Evolutionary conservation across 768 basidiomycete species (phyloP), one percentile per base, ranked within the genome.

Genomic region (Pulveroboletus ravenelii): DNA sequence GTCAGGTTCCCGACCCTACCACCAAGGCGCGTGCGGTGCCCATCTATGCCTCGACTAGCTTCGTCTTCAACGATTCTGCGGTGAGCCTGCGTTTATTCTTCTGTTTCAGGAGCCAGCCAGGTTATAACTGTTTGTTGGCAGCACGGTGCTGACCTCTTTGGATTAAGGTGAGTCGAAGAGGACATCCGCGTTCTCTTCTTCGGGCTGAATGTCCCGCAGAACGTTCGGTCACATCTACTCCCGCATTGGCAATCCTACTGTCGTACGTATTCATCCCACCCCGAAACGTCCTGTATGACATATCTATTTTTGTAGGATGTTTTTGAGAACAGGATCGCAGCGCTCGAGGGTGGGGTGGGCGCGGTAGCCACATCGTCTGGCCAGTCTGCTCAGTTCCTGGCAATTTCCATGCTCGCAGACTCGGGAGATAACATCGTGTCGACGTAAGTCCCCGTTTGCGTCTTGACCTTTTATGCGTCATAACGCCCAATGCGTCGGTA

Each of bases 361-460:
- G 84, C 84, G 2, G 70, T 85, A 0, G 70, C 82, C 0, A 63
- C 75, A 5, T 63, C 83, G 0, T 81, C 79, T 41, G 85, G 83
- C 2, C 82, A 82, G 52, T 67, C 80, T 3, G 86, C 84, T 0
- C 81, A 84, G 51, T 79, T 82, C 60, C 69, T 85, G 68, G 76
- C 81, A 0, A 72, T 86, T 42, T 68, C 74, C 0, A 72, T 77
- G 3, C 68, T 85, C 15, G 78, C 80, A 1, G 56, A 65, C 15
- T 46, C 69, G 1, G 84, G 85, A 1, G 85, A 87, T 59, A 87
- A 87, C 54, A 81, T 87, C 46, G 74, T 87, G 3, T 73, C 79
- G 1, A 77, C 78, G 79, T 79, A 44, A 56, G 73, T 67, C 7
- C 13, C 13, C 14, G 1, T 10, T 32, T 7, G 20, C 8, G 4